A percentile compares a stretch with the other conserved stretches of the same genome.
These are phyloP conservation scores for Dendrostoma leiphaemia DNA, from an alignment of 2,329 filamentous ascomycete genomes.

Conservation along the genomic window DNA sequence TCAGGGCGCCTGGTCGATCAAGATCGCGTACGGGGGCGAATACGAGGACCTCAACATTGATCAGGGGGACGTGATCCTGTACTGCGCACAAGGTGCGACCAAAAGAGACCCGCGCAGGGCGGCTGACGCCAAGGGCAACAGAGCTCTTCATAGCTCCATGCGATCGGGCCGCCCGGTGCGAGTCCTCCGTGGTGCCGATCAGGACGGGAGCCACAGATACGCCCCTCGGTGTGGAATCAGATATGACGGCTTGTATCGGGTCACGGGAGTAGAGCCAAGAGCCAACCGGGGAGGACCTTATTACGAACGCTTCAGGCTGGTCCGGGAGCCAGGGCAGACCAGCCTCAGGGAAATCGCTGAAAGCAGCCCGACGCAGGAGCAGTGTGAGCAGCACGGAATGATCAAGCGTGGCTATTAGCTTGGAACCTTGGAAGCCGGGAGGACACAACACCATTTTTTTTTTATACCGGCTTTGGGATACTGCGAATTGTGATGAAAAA, in stretches of 20 bases:
- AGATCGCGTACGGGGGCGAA: conserved; percentile 43
- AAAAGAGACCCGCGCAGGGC: conserved; percentile 7
- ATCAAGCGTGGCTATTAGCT: no score
- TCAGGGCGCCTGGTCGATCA: conserved; percentile 51
- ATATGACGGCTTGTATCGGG: conserved; percentile 34
- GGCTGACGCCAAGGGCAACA: conserved; percentile 17
- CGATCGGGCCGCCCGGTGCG: conserved; percentile 22
- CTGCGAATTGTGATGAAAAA: no score
- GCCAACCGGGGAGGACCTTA: conserved; percentile 19
- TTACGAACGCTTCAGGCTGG: conserved; percentile 25
- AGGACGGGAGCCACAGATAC: conserved; percentile 10
- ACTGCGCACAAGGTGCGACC: conserved; percentile 24
- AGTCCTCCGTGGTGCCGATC: conserved; percentile 27
- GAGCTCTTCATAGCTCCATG: conserved; percentile 23
- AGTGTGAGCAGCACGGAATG: no score
- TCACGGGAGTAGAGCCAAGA: conserved; percentile 11
- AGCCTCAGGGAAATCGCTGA: conserved; percentile 18
- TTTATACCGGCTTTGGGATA: no score
- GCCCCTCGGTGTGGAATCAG: conserved; percentile 28
- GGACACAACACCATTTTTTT: no score
- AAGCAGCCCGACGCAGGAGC: conserved; percentile 17
- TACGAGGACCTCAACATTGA: conserved; percentile 28
- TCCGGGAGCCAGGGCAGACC: conserved; percentile 18
- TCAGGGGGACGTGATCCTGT: conserved; percentile 24
- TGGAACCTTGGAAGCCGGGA: no score